Evolutionary conservation across 2,329 filamentous ascomycete genomes (phyloP).

Genomic region (Teratosphaeria pseudoeucalypti): DNA sequence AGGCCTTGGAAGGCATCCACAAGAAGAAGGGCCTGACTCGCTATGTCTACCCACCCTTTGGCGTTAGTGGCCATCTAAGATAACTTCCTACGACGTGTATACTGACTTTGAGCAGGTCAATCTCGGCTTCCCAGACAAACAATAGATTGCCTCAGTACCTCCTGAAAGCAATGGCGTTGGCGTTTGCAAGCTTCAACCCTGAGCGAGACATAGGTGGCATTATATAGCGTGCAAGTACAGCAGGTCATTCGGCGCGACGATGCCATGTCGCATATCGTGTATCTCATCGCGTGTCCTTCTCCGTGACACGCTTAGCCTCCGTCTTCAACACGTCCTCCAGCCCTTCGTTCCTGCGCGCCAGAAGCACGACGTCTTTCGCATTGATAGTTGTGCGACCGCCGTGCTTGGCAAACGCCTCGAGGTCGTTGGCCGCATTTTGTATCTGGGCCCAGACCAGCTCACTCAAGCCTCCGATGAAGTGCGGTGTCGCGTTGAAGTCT

Average conservation of each 20-base stretch:
- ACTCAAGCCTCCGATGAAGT: slow-evolving; percentile 50
- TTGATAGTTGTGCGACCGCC: slow-evolving; percentile 71
- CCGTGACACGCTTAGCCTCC: slow-evolving; percentile 46
- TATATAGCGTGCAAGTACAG: not conserved
- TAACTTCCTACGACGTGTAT: not conserved
- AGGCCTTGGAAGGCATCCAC: slow-evolving; percentile 36
- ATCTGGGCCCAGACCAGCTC: slow-evolving; percentile 76
- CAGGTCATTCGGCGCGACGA: not conserved
- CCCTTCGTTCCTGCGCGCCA: slow-evolving; percentile 78
- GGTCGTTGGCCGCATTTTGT: slow-evolving; percentile 35
- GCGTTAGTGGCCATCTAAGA: slow-evolving; percentile 19
- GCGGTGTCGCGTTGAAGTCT: slow-evolving; percentile 66
- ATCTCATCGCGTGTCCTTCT: slow-evolving; percentile 6
- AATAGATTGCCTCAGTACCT: not conserved
- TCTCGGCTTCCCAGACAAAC: slow-evolving; percentile 39
- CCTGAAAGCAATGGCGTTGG: not conserved
- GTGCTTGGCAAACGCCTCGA: slow-evolving; percentile 61
- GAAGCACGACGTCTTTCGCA: slow-evolving; percentile 76
- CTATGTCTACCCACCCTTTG: slow-evolving; percentile 41
- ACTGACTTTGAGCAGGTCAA: slow-evolving; percentile 25
- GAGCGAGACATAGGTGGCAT: not conserved
- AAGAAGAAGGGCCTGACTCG: slow-evolving; percentile 38
- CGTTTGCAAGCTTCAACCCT: not conserved
- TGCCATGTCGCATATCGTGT: not conserved
- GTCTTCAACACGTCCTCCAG: slow-evolving; percentile 64